phyloP scores from a whole-genome alignment of 179 eudicot genomes.

The Silene noctiflora region DNA sequence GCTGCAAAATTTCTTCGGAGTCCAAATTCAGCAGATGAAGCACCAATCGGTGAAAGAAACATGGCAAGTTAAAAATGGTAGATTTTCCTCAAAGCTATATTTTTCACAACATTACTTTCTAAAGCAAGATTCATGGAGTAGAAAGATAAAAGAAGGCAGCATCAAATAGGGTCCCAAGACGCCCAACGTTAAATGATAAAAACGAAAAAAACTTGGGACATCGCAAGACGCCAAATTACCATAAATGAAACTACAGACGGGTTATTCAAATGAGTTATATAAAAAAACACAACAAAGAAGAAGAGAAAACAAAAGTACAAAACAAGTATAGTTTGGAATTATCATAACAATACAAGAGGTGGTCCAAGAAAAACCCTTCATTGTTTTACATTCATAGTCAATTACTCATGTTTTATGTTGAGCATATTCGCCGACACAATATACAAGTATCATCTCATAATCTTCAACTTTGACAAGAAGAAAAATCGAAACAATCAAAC shows the following conservation, averaged over 20 bases:
- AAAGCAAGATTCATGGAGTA: background rate
- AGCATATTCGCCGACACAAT: constrained; percentile 14
- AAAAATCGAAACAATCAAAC: background rate
- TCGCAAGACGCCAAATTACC: constrained; percentile 4
- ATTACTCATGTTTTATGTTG: background rate
- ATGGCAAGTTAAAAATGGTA: background rate
- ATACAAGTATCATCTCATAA: background rate
- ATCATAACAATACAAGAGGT: constrained; percentile 6
- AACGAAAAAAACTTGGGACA: background rate
- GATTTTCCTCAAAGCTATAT: background rate
- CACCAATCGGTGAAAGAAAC: background rate
- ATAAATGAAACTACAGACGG: background rate
- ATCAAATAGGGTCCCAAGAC: background rate
- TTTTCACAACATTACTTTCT: constrained; percentile 2
- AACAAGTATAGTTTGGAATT: constrained; percentile 12
- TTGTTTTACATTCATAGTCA: constrained; percentile 11
- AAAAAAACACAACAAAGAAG: constrained; percentile 2
- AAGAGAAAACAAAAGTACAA: background rate
- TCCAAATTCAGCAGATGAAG: no score
- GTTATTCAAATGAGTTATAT: background rate
- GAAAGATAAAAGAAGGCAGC: background rate
- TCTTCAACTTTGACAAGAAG: background rate
- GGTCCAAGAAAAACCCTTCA: constrained; percentile 21
- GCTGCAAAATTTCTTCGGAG: background rate
- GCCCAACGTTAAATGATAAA: background rate